phyloP scores from a whole-genome alignment of 495 filamentous ascomycete species.

The Hypomontagnella submonticulosa region DNA sequence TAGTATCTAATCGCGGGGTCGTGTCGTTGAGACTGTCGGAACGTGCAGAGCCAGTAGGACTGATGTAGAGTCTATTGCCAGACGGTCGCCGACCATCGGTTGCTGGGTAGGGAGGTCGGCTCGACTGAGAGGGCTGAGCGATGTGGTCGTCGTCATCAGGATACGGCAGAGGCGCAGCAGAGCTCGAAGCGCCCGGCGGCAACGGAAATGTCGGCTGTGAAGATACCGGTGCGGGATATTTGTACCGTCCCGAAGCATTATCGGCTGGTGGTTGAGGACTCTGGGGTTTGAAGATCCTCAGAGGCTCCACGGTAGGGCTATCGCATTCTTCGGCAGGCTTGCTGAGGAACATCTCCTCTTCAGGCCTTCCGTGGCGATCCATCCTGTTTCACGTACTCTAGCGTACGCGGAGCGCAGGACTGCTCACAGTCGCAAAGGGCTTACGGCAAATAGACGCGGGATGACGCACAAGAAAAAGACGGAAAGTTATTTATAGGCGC shows the following conservation, averaged over 20 bases:
- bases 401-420: constrained; percentile 27
- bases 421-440: constrained; percentile 30
- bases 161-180: constrained; percentile 75
- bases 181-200: constrained; percentile 71
- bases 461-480: constrained; percentile 39
- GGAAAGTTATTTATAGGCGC: constrained; percentile 47
- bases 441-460: constrained; percentile 30
- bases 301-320: constrained; percentile 81
- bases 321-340: constrained; percentile 66
- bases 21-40: constrained; percentile 53
- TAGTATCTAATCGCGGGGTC: constrained; percentile 55
- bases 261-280: constrained; percentile 62
- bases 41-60: constrained; percentile 49
- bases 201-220: constrained; percentile 64
- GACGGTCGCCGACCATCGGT: constrained; percentile 56
- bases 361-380: constrained; percentile 64
- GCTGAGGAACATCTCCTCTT: constrained; percentile 83
- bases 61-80: constrained; percentile 50
- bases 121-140: constrained; percentile 50
- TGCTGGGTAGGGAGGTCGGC: constrained; percentile 61
- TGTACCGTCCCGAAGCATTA: constrained; percentile 57
- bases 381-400: constrained; percentile 54
- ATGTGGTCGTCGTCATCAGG: constrained; percentile 73
- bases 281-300: constrained; percentile 82
- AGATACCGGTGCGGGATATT: constrained; percentile 59